phyloP scores from a whole-genome alignment of 345 rosid species.

The Dipteronia sinensis region DNA sequence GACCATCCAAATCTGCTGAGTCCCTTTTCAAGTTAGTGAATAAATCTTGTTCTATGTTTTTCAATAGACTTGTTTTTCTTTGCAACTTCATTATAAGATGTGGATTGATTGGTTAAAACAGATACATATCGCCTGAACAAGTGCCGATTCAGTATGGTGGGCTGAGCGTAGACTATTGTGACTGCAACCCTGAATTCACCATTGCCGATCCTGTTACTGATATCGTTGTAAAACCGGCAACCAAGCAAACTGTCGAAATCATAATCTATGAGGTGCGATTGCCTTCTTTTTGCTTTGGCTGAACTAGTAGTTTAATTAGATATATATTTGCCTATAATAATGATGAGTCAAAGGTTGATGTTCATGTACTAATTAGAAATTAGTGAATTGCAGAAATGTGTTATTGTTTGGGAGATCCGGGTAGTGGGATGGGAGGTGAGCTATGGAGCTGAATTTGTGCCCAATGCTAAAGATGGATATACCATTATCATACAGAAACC shows the following conservation, averaged over 20 bases:
- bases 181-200: constrained; percentile 76
- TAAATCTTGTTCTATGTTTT: neutral
- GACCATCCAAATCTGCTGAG: constrained; percentile 77
- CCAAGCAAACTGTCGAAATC: constrained; percentile 88
- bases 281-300: neutral
- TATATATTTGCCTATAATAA: too few species aligned
- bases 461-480: constrained; percentile 61
- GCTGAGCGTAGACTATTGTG: constrained; percentile 76
- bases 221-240: constrained; percentile 68
- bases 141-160: constrained; percentile 93
- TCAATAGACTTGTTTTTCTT: neutral
- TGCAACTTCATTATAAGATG: neutral
- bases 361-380: neutral
- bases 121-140: constrained; percentile 82
- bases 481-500: constrained; percentile 75
- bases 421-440: constrained; percentile 95
- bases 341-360: too few species aligned
- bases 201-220: constrained; percentile 70
- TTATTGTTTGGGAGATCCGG: constrained; percentile 80
- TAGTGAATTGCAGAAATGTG: constrained; percentile 59
- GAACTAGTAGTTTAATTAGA: neutral
- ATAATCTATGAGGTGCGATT: constrained; percentile 71
- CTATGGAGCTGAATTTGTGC: constrained; percentile 82
- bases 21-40: constrained; percentile 79
- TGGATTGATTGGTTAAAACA: constrained; percentile 25